Evolutionary conservation across 495 filamentous ascomycete genomes (phyloP).

Genomic region (Penicillium coffeae): DNA sequence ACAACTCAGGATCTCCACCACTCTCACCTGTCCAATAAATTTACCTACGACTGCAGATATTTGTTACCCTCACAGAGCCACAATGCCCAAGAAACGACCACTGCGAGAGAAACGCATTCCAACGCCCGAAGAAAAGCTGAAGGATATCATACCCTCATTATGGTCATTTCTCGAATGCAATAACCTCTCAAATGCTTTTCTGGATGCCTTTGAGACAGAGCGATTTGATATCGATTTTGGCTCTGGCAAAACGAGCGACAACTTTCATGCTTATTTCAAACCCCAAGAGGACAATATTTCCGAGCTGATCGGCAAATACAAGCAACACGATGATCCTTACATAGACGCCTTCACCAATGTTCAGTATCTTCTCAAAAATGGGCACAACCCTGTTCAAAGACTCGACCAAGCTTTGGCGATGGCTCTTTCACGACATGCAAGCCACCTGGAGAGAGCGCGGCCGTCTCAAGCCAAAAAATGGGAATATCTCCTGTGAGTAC

Average conservation of each 20-base stretch:
- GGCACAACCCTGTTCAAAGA: background rate
- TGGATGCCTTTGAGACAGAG: background rate
- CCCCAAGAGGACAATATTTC: background rate
- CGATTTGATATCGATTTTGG: background rate
- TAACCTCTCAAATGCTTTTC: background rate
- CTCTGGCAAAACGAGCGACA: background rate
- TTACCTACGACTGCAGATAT: no score
- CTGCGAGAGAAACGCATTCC: background rate
- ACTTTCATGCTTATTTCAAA: background rate
- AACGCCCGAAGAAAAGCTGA: background rate
- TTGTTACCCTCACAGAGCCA: no score
- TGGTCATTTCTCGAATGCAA: background rate
- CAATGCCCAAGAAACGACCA: background rate
- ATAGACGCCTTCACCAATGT: background rate
- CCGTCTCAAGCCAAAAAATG: background rate
- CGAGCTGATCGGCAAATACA: background rate
- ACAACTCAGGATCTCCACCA: no score
- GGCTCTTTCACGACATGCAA: background rate
- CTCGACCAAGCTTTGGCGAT: background rate
- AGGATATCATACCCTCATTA: background rate
- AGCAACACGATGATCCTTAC: background rate
- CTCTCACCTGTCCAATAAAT: no score
- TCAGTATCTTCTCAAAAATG: background rate
- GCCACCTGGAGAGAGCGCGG: background rate
- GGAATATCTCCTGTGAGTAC: background rate